A percentile compares a stretch with the other conserved stretches of the same genome.
These are phyloP conservation scores for Aurantiochytrium sp. DNA, from an alignment of 108 stramenopile genomes.

Conservation along the genomic window DNA sequence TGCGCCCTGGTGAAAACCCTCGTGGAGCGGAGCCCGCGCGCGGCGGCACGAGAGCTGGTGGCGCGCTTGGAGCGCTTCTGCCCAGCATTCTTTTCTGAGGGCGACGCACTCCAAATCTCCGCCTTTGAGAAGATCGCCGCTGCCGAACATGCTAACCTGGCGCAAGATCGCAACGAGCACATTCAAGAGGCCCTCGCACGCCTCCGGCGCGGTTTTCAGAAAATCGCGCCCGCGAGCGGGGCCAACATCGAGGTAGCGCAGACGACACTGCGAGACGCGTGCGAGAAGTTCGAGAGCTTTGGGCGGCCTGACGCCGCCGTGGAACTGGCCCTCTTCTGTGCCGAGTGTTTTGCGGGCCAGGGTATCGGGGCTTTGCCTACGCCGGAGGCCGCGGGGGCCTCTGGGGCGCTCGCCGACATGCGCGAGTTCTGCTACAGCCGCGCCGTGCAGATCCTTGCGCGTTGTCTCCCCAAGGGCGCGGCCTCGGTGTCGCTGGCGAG, in stretches of 20 bases:
- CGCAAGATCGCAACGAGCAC: background rate
- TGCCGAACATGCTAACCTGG: background rate
- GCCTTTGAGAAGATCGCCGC: slow-evolving; percentile 15
- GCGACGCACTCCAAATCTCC: background rate
- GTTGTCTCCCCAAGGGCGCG: background rate
- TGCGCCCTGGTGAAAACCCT: background rate
- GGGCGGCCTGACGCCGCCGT: background rate
- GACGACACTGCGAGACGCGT: background rate
- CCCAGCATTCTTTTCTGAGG: background rate
- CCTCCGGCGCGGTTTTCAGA: background rate
- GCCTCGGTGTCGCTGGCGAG: background rate
- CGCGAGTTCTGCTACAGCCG: slow-evolving; percentile 17
- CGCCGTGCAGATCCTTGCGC: background rate
- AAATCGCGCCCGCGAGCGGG: background rate
- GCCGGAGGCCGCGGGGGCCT: background rate
- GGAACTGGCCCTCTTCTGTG: background rate
- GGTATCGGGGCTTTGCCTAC: background rate
- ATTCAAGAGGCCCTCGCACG: background rate
- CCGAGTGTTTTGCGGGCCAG: background rate
- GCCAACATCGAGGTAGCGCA: background rate
- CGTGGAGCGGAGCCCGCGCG: background rate
- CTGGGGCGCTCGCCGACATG: background rate
- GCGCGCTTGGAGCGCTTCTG: background rate
- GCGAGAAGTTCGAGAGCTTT: background rate
- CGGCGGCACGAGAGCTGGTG: background rate